These are phyloP conservation scores for Phytophthora gonapodyides DNA, from an alignment of 352 stramenopile genomes.

Conservation along the genomic window DNA sequence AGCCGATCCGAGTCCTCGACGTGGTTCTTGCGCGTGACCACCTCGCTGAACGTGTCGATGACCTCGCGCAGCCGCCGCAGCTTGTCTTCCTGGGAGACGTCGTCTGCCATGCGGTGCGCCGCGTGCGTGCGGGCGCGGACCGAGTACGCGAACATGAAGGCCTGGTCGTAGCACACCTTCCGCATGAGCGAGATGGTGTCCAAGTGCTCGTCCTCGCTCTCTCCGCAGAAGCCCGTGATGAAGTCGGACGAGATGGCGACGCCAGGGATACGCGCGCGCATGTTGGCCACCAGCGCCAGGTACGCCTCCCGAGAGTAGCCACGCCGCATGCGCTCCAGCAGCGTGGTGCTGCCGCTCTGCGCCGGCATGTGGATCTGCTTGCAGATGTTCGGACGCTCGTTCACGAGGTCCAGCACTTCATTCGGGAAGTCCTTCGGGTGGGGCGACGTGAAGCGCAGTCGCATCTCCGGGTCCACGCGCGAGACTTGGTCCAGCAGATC, in stretches of 20 bases:
- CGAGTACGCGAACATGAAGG: constrained; percentile 99
- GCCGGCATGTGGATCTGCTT: constrained; percentile 98
- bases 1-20: constrained; percentile 92
- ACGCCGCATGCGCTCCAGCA: constrained; percentile 94
- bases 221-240: constrained; percentile 98
- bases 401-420: constrained; percentile 89
- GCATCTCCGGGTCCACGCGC: constrained; percentile 93
- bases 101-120: constrained; percentile 94
- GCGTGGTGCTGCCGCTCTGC: constrained; percentile 93
- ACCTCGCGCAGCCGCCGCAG: constrained; percentile 95
- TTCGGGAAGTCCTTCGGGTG: constrained; percentile 99
- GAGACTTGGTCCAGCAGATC: constrained; percentile 97
- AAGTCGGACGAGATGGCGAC: constrained; percentile 95
- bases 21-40: constrained; percentile 92
- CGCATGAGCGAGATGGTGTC: constrained; percentile 91
- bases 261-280: constrained; percentile 80
- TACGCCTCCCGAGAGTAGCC: constrained; percentile 98
- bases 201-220: constrained; percentile 97
- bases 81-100: constrained; percentile 96
- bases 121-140: constrained; percentile 96
- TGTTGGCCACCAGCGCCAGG: constrained; percentile 94
- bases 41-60: constrained; percentile 93
- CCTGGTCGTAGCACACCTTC: constrained; percentile 94
- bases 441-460: constrained; percentile 99
- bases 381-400: constrained; percentile 96